Percentiles rank a stretch among this genome's conserved stretches.
These are phyloP conservation scores for Drechslerella dactyloides DNA, from an alignment of 2,329 filamentous ascomycete species.

Conservation along the genomic window DNA sequence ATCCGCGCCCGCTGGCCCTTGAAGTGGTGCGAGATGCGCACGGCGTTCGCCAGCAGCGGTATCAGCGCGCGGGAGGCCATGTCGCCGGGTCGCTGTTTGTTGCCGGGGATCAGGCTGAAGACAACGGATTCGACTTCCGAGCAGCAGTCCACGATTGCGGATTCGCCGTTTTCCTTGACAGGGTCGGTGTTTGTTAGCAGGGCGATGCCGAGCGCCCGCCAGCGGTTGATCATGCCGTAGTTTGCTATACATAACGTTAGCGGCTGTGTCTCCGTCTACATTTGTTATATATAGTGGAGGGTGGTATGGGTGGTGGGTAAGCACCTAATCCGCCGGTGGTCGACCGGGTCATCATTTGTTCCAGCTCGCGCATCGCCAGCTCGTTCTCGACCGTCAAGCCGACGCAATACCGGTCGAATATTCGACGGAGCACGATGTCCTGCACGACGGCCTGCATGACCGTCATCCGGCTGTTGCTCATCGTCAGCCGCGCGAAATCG, in stretches of 20 bases:
- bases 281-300: neutral
- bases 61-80: slow-evolving; percentile 36
- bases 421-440: slow-evolving; percentile 36
- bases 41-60: slow-evolving; percentile 37
- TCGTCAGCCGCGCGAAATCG: slow-evolving; percentile 43
- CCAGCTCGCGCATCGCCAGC: slow-evolving; percentile 32
- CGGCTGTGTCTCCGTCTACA: slow-evolving; percentile 3
- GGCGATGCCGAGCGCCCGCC: slow-evolving; percentile 44
- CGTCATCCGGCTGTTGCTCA: slow-evolving; percentile 50
- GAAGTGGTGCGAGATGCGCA: slow-evolving; percentile 43
- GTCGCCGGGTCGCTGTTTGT: slow-evolving; percentile 44
- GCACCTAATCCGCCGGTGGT: slow-evolving; percentile 21
- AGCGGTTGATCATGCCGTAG: slow-evolving; percentile 48
- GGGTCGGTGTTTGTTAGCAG: slow-evolving; percentile 34
- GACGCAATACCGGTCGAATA: slow-evolving; percentile 48
- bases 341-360: slow-evolving; percentile 29
- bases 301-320: slow-evolving; percentile 3
- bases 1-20: slow-evolving; percentile 45
- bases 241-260: slow-evolving; percentile 29
- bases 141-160: slow-evolving; percentile 46
- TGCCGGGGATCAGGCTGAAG: slow-evolving; percentile 45
- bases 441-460: slow-evolving; percentile 51
- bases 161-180: slow-evolving; percentile 48
- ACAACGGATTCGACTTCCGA: slow-evolving; percentile 49
- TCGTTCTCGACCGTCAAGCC: slow-evolving; percentile 38